phyloP scores from a whole-genome alignment of 106 monocot genomes.

The Dendrobium huoshanense region DNA sequence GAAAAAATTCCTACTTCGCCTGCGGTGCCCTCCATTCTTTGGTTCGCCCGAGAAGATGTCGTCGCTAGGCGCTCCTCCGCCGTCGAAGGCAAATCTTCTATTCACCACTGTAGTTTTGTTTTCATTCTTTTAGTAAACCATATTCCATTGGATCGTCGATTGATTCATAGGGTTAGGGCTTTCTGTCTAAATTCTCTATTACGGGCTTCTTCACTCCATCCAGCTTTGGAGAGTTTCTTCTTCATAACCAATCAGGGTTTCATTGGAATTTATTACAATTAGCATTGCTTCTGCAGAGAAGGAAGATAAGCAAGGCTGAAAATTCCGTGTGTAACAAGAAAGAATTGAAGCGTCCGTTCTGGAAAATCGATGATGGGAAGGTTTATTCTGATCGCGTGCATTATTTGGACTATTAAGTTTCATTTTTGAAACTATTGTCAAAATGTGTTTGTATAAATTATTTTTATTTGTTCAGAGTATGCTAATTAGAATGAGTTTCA shows the following conservation, averaged over 20 bases:
- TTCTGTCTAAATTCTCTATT: no score
- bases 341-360: not conserved
- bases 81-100: not conserved
- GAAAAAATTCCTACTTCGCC: not conserved
- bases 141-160: not conserved
- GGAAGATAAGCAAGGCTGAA: not conserved
- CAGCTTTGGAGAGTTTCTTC: no score
- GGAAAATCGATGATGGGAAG: not conserved
- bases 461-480: not conserved
- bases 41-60: not conserved
- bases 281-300: not conserved
- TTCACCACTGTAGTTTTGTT: not conserved
- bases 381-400: not conserved
- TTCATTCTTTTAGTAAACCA: not conserved
- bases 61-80: not conserved
- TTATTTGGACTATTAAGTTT: not conserved
- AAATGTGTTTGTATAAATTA: not conserved
- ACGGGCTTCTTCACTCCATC: no score
- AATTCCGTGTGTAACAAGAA: not conserved
- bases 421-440: not conserved
- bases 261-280: no score
- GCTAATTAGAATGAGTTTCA: slow-evolving; percentile 1
- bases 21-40: not conserved
- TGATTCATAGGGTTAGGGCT: not conserved
- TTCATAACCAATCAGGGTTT: no score